phyloP scores from a whole-genome alignment of 2,329 filamentous ascomycete genomes.

The Arthrobotrys pseudoclavata region DNA sequence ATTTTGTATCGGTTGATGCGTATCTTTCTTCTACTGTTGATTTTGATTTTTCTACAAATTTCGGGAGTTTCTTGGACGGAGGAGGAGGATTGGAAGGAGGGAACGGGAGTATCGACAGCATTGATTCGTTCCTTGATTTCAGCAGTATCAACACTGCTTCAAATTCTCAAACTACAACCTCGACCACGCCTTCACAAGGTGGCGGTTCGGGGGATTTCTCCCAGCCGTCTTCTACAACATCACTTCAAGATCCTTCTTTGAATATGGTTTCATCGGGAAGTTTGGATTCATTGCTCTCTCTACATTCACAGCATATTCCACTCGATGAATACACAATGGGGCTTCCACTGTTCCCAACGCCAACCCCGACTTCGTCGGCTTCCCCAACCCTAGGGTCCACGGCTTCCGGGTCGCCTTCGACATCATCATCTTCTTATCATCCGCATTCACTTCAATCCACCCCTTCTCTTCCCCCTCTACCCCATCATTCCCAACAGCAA shows the following conservation, averaged over 20 bases:
- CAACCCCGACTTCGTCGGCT: conserved; percentile 28
- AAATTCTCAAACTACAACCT: conserved; percentile 27
- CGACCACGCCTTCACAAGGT: conserved; percentile 27
- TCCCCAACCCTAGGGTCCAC: conserved; percentile 25
- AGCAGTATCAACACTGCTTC: conserved; percentile 40
- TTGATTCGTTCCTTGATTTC: conserved; percentile 40
- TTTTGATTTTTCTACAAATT: conserved; percentile 32
- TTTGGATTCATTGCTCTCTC: conserved; percentile 52
- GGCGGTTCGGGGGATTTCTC: conserved; percentile 14
- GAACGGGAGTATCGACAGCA: conserved; percentile 13
- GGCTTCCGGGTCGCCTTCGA: conserved; percentile 22
- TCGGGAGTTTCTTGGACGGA: conserved; percentile 15
- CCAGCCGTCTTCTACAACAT: conserved; percentile 28
- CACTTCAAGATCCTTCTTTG: conserved; percentile 25
- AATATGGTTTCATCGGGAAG: conserved; percentile 36
- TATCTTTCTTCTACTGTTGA: conserved; percentile 40
- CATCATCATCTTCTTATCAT: conserved; percentile 22
- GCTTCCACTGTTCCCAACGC: conserved; percentile 48
- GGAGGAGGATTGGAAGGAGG: conserved; percentile 10
- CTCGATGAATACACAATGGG: conserved; percentile 56
- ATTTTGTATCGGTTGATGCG: conserved; percentile 51
- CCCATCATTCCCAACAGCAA: conserved; percentile 20
- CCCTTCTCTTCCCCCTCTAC: conserved; percentile 23
- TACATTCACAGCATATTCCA: conserved; percentile 42
- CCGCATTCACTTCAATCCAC: conserved; percentile 24